Base-by-base conservation (phyloP, 257 asterid genomes). In the Capsicum pubescens region DNA sequence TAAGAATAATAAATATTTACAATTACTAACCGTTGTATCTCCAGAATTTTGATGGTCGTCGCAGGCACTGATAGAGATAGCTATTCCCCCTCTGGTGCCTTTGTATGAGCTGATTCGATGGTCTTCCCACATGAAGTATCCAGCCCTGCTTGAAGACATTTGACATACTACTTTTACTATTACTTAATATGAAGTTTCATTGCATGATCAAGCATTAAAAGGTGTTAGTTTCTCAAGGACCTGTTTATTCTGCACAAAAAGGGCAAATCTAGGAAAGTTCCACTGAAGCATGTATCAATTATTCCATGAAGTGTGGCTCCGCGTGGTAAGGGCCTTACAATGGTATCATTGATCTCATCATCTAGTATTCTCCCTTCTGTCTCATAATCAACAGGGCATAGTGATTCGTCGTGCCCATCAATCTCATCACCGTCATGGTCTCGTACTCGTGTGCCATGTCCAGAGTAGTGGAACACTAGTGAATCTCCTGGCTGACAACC, bases 231-330 rank as follows among this genome's bases (percentile, higher is more conserved):
- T 7, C 50, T 58, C 8, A 82, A n/a, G 66, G 72, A 94, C 98
- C 97, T 90, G 90, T 89, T 87, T 61, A 95, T 87, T 76, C 92
- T 92, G 89, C 97, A 93, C 86, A 91, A 56, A 64, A 85, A 88
- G 19, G 92, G 89, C 46, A 93, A 94, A 86, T 95, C 99, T 74
- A 95, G 80, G 79, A 90, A 88, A 61, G 99, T 95, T 80, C 98
- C 99, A 80, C 97, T 92, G 89, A 81, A 90, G 91, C 98, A 95
- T 81, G 97, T 91, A 91, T 95, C 99, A 12, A 94, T 84, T 85
- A 94, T 87, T 89, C 97, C 94, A 85, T 93, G 97, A 79, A 95
- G 99, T 17, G 86, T 90, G 57, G 89, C 94, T 52, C 98, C 99
- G 15, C 66, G 84, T 21, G 97, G 95, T 42, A 95, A 86, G 8